Conservation (phyloP, 129 eudicot genomes). For the Glebionis coronaria region DNA sequence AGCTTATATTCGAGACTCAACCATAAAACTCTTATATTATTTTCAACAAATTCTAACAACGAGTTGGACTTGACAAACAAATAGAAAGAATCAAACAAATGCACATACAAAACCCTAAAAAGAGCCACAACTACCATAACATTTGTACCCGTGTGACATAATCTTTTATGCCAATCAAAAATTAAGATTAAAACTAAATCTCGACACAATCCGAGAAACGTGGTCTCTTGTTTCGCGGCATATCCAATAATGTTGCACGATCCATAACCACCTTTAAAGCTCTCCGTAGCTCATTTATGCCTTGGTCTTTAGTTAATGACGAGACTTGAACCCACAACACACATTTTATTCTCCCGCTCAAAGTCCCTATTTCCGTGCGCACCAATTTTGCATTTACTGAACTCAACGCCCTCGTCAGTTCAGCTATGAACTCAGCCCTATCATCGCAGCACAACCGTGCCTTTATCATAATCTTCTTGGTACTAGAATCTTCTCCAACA, state of each 20-base stretch:
- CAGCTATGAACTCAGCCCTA: constrained; percentile 57
- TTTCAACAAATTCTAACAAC: background rate
- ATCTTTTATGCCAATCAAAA: background rate
- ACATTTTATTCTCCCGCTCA: constrained; percentile 77
- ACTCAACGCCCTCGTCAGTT: constrained; percentile 55
- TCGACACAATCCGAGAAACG: constrained; percentile 30
- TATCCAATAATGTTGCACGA: constrained; percentile 34
- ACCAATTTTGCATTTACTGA: constrained; percentile 45
- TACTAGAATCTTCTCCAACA: constrained; percentile 26
- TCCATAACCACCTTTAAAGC: constrained; percentile 60
- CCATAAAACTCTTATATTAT: background rate
- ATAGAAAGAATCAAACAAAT: background rate
- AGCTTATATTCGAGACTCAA: background rate
- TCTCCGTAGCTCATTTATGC: constrained; percentile 34
- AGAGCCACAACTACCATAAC: constrained; percentile 11
- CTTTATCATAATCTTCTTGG: constrained; percentile 37
- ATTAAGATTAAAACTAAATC: constrained; percentile 4
- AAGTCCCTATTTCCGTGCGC: constrained; percentile 71
- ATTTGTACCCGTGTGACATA: background rate
- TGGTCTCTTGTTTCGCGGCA: constrained; percentile 55
- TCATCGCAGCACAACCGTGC: constrained; percentile 73
- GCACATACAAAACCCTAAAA: background rate
- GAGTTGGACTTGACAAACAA: no score
- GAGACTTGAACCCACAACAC: constrained; percentile 55
- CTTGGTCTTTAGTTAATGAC: constrained; percentile 33